Evolutionary conservation across 257 asterid species (phyloP), one percentile per base, ranked within the genome.

Genomic region (Solanum bukasovii): DNA sequence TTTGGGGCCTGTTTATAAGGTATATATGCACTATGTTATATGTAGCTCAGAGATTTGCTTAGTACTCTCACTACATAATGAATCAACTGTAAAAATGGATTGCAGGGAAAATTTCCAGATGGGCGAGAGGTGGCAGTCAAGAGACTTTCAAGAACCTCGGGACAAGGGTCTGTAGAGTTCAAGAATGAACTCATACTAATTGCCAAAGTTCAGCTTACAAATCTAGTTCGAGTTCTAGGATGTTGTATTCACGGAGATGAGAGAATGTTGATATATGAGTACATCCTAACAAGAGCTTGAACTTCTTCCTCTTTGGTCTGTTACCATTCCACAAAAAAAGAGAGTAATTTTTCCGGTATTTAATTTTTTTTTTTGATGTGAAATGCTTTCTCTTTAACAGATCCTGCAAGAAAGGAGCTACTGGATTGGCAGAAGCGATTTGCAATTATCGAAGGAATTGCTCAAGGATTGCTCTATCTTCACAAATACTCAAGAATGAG

Each of bases 111-210:
- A 82, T 90, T 91, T 70, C 83, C 88, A 4, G 92, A 94, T 38
- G 95, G 95, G 37, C 90, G 92, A 29, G 91, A 91, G 68, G 90
- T 95, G 49, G 95, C 98, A 10, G 92, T 95, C 5, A 94, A 95
- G 86, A 83, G 93, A 88, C 93, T 95, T 18, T 93, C 95, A 4
- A 90, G 85, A 77, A 88, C 88, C 13, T 95, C 96, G 0, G 93
- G 93, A 35, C 96, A 95, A 71, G 98, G 97, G 56, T 65, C 91
- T 40, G 89, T 84, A 12, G 97, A 95, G 91, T 93, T 95, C 72
- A 94, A 94, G 68, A 92, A 90, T 12, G 95, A 95, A 90, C 91
- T 94, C 1, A 88, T 90, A 67, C 94, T 95, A 12, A 91, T 95
- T 68, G 92, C 95, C 31, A 93, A 93, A 71, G 88, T 95, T 83